These are phyloP conservation scores for Fusarium beomiforme DNA, from an alignment of 2,329 filamentous ascomycete genomes.

Conservation along the genomic window DNA sequence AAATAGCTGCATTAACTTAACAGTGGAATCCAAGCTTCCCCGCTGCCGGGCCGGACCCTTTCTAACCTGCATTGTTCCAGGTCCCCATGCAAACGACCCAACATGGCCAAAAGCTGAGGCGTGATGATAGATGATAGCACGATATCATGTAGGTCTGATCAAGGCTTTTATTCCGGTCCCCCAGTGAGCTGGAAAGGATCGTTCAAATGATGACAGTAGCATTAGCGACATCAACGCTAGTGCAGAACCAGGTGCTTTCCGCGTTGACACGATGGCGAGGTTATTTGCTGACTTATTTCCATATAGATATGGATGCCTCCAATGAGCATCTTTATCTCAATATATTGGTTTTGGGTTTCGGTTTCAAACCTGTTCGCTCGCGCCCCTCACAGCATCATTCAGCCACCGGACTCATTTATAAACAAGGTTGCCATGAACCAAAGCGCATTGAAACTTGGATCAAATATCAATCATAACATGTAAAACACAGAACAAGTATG, in stretches of 20 bases:
- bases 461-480: not conserved
- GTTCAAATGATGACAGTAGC: not conserved
- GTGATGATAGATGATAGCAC: constrained; percentile 20
- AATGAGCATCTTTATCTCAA: constrained; percentile 3
- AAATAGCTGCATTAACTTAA: constrained; percentile 22
- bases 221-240: not conserved
- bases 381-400: constrained; percentile 1
- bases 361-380: constrained; percentile 14
- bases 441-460: not conserved
- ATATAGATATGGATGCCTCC: no score
- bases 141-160: not conserved
- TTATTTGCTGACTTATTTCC: constrained; percentile 3
- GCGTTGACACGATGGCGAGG: not conserved
- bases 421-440: not conserved
- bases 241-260: not conserved
- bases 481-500: not conserved
- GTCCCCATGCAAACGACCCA: constrained; percentile 23
- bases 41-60: constrained; percentile 30
- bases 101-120: constrained; percentile 6
- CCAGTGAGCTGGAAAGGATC: not conserved
- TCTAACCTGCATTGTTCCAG: constrained; percentile 22
- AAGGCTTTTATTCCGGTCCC: not conserved
- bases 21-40: constrained; percentile 37
- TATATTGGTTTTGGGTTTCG: constrained; percentile 11
- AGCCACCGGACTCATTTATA: not conserved